These are phyloP conservation scores for Monilinia laxa DNA, from an alignment of 2,329 filamentous ascomycete species.

Conservation along the genomic window DNA sequence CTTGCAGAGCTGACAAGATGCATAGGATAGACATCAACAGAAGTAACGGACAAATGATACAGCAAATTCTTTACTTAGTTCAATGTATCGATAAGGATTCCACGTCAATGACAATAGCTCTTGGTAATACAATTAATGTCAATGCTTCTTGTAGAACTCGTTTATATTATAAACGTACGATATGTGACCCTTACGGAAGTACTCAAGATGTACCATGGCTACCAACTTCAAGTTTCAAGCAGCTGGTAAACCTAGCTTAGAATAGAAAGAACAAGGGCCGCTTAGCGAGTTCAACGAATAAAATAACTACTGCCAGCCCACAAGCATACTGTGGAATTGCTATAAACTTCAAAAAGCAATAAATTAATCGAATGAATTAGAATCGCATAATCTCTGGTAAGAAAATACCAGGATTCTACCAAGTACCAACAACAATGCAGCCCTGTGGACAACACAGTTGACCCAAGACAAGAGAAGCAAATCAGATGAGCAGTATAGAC, in stretches of 20 bases:
- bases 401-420: constrained; percentile 8
- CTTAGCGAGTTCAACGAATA: background rate
- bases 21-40: background rate
- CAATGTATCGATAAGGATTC: constrained; percentile 6
- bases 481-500: constrained; percentile 20
- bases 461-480: constrained; percentile 19
- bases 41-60: background rate
- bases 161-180: constrained; percentile 22
- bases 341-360: background rate
- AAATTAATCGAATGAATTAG: background rate
- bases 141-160: constrained; percentile 5
- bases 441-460: constrained; percentile 14
- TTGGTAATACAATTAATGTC: background rate
- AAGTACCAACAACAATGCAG: constrained; percentile 12
- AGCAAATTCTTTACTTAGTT: constrained; percentile 7
- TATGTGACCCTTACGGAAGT: constrained; percentile 18
- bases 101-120: constrained; percentile 7
- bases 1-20: constrained; percentile 2
- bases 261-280: background rate
- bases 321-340: background rate
- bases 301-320: background rate
- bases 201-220: constrained; percentile 18
- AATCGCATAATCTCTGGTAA: background rate
- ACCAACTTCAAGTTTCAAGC: constrained; percentile 14
- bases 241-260: background rate